Evolutionary conservation across 108 stramenopile species (phyloP).

Genomic region (Nitzschia sp.): DNA sequence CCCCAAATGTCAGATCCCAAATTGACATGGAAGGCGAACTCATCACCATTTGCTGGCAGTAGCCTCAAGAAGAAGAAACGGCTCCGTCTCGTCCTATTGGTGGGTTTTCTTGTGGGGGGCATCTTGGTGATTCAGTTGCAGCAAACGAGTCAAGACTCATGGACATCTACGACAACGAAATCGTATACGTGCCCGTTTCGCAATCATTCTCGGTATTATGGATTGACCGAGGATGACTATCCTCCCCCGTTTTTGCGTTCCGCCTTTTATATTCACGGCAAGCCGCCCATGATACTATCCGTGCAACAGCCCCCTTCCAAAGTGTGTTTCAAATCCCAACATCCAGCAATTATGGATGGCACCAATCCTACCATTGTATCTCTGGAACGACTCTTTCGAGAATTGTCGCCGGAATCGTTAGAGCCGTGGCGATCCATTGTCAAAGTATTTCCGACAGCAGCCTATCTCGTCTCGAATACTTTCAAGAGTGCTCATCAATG

Average conservation of each 20-base stretch:
- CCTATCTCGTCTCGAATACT: conserved; percentile 24
- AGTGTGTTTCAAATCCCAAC: neutral
- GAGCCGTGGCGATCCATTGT: neutral
- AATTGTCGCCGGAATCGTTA: neutral
- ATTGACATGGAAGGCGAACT: too few species aligned
- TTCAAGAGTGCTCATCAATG: conserved; percentile 65
- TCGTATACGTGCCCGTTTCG: conserved; percentile 6
- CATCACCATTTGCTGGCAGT: too few species aligned
- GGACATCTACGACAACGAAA: neutral
- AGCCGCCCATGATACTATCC: neutral
- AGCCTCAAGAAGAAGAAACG: too few species aligned
- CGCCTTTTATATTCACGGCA: conserved; percentile 6
- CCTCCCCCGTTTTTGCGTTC: conserved; percentile 4
- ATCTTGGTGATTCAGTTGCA: neutral
- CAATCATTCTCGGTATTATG: neutral
- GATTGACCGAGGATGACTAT: conserved; percentile 8
- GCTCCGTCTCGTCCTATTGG: neutral
- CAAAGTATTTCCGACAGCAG: conserved; percentile 3
- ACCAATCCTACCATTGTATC: conserved; percentile 72
- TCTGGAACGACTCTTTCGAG: conserved; percentile 16
- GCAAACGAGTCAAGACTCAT: neutral
- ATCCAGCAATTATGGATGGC: conserved; percentile 46
- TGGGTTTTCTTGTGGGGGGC: neutral
- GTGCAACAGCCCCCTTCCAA: neutral
- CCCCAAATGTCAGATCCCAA: too few species aligned